Conservation (phyloP, 192 early-diverging fungal species). For the Phycomyces blakesleeanus region DNA sequence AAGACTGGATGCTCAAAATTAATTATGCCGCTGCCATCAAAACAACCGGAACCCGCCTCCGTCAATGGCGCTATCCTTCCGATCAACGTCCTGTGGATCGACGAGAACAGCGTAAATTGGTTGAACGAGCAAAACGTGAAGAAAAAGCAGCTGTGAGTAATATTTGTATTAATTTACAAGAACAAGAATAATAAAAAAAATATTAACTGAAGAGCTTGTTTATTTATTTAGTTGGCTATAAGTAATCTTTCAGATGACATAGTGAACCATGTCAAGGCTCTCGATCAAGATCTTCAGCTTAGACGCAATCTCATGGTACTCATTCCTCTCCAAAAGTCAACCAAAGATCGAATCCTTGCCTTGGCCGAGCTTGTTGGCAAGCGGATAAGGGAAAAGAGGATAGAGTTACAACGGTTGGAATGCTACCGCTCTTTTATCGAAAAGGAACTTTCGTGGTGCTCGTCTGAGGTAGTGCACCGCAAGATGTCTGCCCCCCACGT, state of each 20-base stretch:
- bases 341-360: conserved; percentile 57
- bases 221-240: neutral
- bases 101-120: neutral
- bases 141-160: conserved; percentile 1
- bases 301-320: conserved; percentile 63
- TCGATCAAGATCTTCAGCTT: conserved; percentile 56
- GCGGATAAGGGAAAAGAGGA: conserved; percentile 51
- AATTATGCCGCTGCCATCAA: conserved; percentile 80
- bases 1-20: conserved; percentile 78
- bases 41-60: conserved; percentile 44
- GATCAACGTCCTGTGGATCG: neutral
- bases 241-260: conserved; percentile 32
- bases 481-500: too few relatives aligned
- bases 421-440: conserved; percentile 74
- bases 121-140: conserved; percentile 16
- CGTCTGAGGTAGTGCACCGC: neutral
- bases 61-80: conserved; percentile 5
- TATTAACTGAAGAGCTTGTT: too few relatives aligned
- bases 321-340: conserved; percentile 58
- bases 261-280: conserved; percentile 41
- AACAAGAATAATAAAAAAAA: too few relatives aligned
- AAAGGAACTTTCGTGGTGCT: conserved; percentile 41
- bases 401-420: conserved; percentile 58
- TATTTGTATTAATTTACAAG: too few relatives aligned
- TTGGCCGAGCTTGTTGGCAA: conserved; percentile 54